phyloP scores from a whole-genome alignment of 2,329 filamentous ascomycete genomes.

The Paraphoma chrysanthemicola region DNA sequence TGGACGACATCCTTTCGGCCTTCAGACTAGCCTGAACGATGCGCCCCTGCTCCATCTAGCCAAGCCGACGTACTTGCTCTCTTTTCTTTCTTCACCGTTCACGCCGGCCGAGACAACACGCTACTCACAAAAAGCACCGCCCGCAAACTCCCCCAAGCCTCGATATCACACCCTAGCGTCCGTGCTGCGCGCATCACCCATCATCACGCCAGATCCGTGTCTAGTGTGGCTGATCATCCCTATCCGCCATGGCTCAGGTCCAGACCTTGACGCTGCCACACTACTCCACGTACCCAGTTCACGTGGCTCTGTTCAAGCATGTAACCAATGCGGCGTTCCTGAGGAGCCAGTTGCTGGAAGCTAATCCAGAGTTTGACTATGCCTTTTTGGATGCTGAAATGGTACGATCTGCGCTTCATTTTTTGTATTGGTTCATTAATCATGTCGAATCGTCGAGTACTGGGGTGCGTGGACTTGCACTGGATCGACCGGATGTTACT shows the following conservation, averaged over 20 bases:
- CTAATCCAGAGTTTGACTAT: slow-evolving; percentile 88
- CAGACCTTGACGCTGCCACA: slow-evolving; percentile 78
- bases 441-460: neutral
- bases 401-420: slow-evolving; percentile 53
- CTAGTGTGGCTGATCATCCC: slow-evolving; percentile 3
- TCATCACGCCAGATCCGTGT: neutral
- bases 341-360: slow-evolving; percentile 81
- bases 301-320: slow-evolving; percentile 77
- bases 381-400: slow-evolving; percentile 87
- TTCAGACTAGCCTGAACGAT: too few relatives aligned
- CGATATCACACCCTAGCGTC: slow-evolving; percentile 2
- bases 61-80: too few relatives aligned
- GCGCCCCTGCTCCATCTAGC: too few relatives aligned
- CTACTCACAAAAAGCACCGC: neutral
- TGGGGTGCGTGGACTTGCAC: too few relatives aligned
- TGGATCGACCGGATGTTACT: too few relatives aligned
- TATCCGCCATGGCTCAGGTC: slow-evolving; percentile 57
- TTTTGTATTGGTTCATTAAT: neutral
- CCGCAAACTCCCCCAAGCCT: neutral
- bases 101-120: neutral
- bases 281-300: slow-evolving; percentile 72
- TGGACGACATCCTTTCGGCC: too few relatives aligned
- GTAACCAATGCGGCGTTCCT: slow-evolving; percentile 80
- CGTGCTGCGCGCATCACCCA: slow-evolving; percentile 4
- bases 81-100: neutral